These are phyloP conservation scores for Aspergillus diversus DNA, from an alignment of 495 filamentous ascomycete species.

Conservation along the genomic window DNA sequence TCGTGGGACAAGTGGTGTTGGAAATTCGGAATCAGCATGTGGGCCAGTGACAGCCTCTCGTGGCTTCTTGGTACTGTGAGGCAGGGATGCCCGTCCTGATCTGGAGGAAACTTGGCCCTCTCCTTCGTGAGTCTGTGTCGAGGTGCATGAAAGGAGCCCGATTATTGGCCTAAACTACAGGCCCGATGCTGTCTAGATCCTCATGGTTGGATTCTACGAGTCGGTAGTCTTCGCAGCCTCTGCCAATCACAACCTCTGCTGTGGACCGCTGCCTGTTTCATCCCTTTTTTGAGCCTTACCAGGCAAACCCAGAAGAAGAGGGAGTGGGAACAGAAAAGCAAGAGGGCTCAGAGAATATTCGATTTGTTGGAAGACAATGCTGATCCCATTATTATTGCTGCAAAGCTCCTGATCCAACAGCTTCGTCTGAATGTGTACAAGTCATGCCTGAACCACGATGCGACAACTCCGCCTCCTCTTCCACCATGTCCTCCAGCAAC, in stretches of 20 bases:
- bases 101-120: not conserved
- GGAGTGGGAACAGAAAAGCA: not conserved
- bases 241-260: slow-evolving; percentile 13
- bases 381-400: not conserved
- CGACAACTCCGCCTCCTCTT: slow-evolving; percentile 19
- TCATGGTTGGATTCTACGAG: not conserved
- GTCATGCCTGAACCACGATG: slow-evolving; percentile 15
- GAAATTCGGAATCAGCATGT: not conserved
- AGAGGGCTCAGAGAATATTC: not conserved
- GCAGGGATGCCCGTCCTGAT: no score
- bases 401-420: slow-evolving; percentile 1
- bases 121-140: not conserved
- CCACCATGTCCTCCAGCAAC: slow-evolving; percentile 14
- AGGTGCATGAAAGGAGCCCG: not conserved
- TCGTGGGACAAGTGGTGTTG: not conserved
- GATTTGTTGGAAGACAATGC: not conserved
- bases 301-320: not conserved
- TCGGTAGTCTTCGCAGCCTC: not conserved
- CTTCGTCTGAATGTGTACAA: not conserved
- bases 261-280: slow-evolving; percentile 15
- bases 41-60: not conserved
- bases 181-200: not conserved
- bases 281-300: slow-evolving; percentile 17
- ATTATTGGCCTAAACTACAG: not conserved
- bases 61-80: no score